Evolutionary conservation across 768 basidiomycete species (phyloP), one percentile per base, ranked within the genome.

Genomic region (Calvatia gigantea): DNA sequence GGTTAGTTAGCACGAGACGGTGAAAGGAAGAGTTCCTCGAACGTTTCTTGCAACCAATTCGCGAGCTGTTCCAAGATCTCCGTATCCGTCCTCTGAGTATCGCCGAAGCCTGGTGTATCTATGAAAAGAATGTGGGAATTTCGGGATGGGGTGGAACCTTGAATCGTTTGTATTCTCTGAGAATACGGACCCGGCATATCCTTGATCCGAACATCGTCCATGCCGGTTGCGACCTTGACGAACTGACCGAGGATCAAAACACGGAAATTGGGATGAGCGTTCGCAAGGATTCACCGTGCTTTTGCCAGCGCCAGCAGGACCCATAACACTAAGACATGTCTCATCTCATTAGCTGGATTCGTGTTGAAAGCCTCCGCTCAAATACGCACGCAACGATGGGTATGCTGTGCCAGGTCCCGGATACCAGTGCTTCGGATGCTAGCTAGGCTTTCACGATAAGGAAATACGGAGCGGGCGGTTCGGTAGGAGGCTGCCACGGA

Each of bases 71-170:
- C 32, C 29, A 70, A 53, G 12, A 70, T 66, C 9, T 67, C 64
- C 1, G 47, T 28, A 39, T 70, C 67, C 1, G 44, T 28, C n/a
- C 33, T 29, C 19, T 45, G n/a, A 14, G 62, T 64, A 54, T 69
- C 65, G 35, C 68, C 62, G 51, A 69, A 67, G 1, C 68, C 67
- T 0, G 68, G 67, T 0, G 67, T 67, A 47, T 71, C 69, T 19
- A 69, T 62, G 6, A 70, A 50, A 2, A 67, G 14, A 67, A 12
- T 1, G 38, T 46, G 37, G 49, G 11, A 9, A 42, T 23, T 19
- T 55, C 54, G 31, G 28, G 38, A n/a, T 45, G 54, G 14, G 49
- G 28, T 3, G 11, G 54, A 25, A 55, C 54, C 8, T 46, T 44
- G 17, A 55, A 2, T 21, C 19, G 39, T 41, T 19, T 19, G 39